Conservation (phyloP, 2,329 filamentous ascomycete species). For the Corynespora cassiicola region DNA sequence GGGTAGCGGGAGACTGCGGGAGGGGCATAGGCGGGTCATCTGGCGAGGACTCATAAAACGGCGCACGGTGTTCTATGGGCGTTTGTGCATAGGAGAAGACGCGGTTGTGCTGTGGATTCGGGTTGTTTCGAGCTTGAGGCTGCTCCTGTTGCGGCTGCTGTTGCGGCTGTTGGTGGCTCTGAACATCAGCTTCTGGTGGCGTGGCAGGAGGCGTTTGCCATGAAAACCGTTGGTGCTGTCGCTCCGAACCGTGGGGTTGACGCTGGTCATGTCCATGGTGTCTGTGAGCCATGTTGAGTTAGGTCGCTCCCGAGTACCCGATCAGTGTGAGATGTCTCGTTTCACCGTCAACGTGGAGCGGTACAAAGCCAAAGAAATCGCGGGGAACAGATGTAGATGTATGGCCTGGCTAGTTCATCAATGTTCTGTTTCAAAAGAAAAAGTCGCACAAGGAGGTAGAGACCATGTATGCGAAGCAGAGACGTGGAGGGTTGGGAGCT, state of each 20-base stretch:
- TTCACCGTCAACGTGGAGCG: too few species aligned
- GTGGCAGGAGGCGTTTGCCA: conserved; percentile 36
- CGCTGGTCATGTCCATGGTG: conserved; percentile 12
- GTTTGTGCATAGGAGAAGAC: conserved; percentile 46
- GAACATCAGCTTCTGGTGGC: conserved; percentile 23
- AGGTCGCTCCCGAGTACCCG: not conserved
- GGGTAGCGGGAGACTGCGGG: conserved; percentile 24
- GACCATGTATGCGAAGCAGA: conserved; percentile 13
- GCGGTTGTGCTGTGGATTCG: conserved; percentile 25
- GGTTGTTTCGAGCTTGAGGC: conserved; percentile 21
- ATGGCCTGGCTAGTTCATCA: too few species aligned
- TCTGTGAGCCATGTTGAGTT: conserved; percentile 13
- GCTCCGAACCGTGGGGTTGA: conserved; percentile 14
- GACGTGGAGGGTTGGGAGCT: not conserved
- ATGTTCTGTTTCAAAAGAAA: too few species aligned
- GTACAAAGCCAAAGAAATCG: too few species aligned
- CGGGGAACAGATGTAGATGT: too few species aligned
- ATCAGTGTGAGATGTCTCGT: conserved; percentile 5
- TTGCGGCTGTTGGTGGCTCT: conserved; percentile 18
- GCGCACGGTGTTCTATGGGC: conserved; percentile 39
- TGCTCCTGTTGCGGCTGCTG: conserved; percentile 13
- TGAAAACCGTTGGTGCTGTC: conserved; percentile 22
- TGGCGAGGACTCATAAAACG: conserved; percentile 30
- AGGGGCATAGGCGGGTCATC: conserved; percentile 27
- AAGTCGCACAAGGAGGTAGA: conserved; percentile 3